Conservation (phyloP, 148 eudicot genomes). For the Chenopodium album region DNA sequence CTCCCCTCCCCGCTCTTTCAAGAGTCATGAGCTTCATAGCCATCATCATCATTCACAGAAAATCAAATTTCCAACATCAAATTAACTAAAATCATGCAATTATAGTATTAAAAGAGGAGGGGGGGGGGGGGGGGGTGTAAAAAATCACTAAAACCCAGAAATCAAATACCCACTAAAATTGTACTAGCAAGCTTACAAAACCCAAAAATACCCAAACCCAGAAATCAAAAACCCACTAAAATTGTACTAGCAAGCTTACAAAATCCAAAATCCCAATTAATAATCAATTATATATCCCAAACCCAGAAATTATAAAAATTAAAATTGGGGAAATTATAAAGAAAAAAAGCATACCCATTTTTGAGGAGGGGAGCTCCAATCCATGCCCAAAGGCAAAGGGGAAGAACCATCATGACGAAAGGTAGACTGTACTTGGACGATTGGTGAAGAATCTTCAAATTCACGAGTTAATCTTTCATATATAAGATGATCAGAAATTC, state of each 20-base stretch:
- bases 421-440: constrained; percentile 31
- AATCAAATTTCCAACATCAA: background rate
- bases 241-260: background rate
- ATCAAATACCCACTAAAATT: background rate
- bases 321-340: background rate
- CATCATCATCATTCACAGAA: background rate
- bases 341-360: constrained; percentile 51
- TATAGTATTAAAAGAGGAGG: background rate
- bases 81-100: background rate
- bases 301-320: background rate
- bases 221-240: background rate
- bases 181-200: background rate
- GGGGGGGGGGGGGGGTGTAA: too few species aligned
- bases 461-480: constrained; percentile 35
- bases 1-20: background rate
- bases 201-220: background rate
- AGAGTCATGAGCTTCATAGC: background rate
- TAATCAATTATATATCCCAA: too few species aligned
- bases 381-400: constrained; percentile 94
- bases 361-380: constrained; percentile 85
- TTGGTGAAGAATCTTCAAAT: constrained; percentile 20
- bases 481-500: constrained; percentile 47
- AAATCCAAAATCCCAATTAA: background rate
- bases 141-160: constrained; percentile 5
- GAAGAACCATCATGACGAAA: constrained; percentile 85